phyloP scores from a whole-genome alignment of 371 early-diverging fungal species.

The Sporodiniella umbellata region DNA sequence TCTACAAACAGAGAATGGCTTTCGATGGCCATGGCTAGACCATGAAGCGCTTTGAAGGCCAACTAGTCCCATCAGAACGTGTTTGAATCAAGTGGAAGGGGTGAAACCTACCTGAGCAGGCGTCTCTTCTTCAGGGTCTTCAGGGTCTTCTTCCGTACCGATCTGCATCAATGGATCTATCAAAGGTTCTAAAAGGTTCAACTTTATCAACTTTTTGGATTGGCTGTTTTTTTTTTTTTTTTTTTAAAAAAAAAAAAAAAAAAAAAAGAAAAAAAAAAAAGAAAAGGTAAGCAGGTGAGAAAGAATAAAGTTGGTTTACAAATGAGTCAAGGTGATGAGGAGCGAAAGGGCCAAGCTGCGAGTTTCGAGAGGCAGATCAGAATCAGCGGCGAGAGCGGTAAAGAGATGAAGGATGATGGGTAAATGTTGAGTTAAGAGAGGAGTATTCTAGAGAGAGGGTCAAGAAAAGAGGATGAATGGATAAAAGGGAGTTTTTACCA shows the following conservation, averaged over 20 bases:
- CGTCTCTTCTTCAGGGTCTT: slow-evolving; percentile 79
- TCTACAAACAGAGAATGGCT: too few species aligned
- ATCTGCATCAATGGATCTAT: slow-evolving; percentile 79
- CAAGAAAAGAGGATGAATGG: background rate
- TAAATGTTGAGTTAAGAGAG: slow-evolving; percentile 75
- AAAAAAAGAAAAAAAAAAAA: too few species aligned
- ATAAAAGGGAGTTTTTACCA: slow-evolving; percentile 29
- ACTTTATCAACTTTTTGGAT: slow-evolving; percentile 69
- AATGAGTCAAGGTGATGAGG: too few species aligned
- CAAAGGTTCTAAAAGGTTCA: slow-evolving; percentile 70
- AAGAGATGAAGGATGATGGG: background rate
- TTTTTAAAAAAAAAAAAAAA: too few species aligned
- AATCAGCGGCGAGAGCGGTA: too few species aligned
- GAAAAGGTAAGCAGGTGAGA: too few species aligned
- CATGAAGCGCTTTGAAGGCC: slow-evolving; percentile 63
- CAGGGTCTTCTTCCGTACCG: slow-evolving; percentile 76
- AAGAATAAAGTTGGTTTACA: too few species aligned
- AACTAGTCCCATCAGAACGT: slow-evolving; percentile 67
- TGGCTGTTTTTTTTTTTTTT: slow-evolving; percentile 36
- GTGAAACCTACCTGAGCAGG: slow-evolving; percentile 46
- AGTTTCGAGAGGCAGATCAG: too few species aligned
- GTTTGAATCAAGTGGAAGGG: slow-evolving; percentile 8
- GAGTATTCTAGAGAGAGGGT: slow-evolving; percentile 66
- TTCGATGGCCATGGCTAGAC: too few species aligned
- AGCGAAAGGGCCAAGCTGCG: too few species aligned